These are phyloP conservation scores for Tripidium arundinaceum DNA, from an alignment of 202 grass and related monocot genomes.

Conservation along the genomic window DNA sequence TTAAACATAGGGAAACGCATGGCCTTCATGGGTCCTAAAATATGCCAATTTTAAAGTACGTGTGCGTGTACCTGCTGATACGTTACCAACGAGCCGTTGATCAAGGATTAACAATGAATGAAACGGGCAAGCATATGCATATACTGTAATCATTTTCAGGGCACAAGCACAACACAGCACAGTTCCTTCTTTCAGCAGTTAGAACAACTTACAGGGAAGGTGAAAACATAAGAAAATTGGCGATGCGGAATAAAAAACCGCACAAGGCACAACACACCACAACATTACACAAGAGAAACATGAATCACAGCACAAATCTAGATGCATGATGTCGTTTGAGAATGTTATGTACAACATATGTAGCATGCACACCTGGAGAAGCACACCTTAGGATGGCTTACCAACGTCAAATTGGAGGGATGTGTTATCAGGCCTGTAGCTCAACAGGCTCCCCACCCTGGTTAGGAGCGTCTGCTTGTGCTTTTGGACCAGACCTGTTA, in stretches of 20 bases:
- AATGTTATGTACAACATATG: constrained; percentile 33
- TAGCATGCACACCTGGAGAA: constrained; percentile 23
- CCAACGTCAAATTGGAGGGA: neutral
- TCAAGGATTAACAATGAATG: constrained; percentile 6
- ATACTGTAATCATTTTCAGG: constrained; percentile 8
- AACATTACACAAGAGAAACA: constrained; percentile 14
- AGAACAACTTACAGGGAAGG: constrained; percentile 12
- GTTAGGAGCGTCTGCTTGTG: constrained; percentile 15
- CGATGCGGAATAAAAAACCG: neutral
- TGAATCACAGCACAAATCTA: constrained; percentile 11
- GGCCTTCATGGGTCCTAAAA: constrained; percentile 11
- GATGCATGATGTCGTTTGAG: neutral
- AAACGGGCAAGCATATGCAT: neutral
- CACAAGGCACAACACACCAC: constrained; percentile 15
- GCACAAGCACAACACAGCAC: neutral
- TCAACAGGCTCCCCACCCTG: constrained; percentile 38
- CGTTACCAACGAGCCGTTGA: neutral
- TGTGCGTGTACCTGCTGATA: neutral
- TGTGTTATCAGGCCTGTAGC: constrained; percentile 28
- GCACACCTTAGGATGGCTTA: neutral
- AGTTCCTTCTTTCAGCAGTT: neutral
- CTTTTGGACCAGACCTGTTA: constrained; percentile 31
- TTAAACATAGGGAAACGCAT: neutral
- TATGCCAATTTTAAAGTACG: constrained; percentile 5
- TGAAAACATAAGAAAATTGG: neutral